Evolutionary conservation across 306 rosid genomes (phyloP).

Genomic region (Begonia loranthoides): DNA sequence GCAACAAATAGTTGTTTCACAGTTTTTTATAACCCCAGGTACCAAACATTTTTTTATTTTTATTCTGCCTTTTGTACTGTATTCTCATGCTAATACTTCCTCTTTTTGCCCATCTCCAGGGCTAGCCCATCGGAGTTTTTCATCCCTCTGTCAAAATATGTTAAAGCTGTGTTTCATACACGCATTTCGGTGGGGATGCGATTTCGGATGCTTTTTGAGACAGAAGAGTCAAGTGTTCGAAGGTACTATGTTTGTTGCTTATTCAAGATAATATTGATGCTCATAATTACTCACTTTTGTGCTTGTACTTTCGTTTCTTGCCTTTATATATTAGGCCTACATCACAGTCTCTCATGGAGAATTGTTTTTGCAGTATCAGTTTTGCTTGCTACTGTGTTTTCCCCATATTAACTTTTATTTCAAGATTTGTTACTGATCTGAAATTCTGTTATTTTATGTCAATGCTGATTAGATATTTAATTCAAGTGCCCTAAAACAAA

Average conservation of each 20-base stretch:
- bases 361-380: no score
- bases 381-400: no score
- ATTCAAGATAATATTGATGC: neutral
- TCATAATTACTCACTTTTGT: neutral
- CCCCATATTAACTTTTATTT: no score
- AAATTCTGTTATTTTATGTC: no score
- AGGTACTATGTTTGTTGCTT: constrained; percentile 27
- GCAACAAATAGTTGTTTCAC: constrained; percentile 85
- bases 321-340: no score
- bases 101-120: constrained; percentile 28
- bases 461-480: no score
- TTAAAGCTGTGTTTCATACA: constrained; percentile 80
- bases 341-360: no score
- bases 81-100: constrained; percentile 10
- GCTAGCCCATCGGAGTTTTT: constrained; percentile 90
- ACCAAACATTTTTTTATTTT: constrained; percentile 9
- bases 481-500: no score
- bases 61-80: constrained; percentile 2
- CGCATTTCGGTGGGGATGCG: constrained; percentile 93
- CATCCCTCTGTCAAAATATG: constrained; percentile 65
- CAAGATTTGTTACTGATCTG: no score
- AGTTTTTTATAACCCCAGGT: constrained; percentile 84
- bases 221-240: constrained; percentile 85
- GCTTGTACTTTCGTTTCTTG: no score
- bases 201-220: constrained; percentile 83